Conservation (phyloP, 495 filamentous ascomycete genomes). For the Neurospora hispaniola region DNA sequence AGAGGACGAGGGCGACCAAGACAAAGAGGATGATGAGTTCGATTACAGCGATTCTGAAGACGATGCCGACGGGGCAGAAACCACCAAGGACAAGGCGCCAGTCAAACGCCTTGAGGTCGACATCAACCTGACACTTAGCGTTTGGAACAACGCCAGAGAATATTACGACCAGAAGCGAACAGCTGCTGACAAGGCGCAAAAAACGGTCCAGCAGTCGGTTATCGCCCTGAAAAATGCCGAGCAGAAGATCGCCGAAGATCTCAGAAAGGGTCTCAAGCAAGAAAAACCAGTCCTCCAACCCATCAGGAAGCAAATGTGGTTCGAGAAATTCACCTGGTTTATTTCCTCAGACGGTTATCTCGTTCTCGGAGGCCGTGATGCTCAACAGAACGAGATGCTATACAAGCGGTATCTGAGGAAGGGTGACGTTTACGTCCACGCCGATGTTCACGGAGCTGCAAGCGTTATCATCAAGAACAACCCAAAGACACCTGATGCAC, state of each 20-base stretch:
- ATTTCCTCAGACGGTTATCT: constrained; percentile 94
- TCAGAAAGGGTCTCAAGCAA: constrained; percentile 79
- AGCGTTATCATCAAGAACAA: constrained; percentile 81
- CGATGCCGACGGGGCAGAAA: constrained; percentile 45
- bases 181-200: constrained; percentile 76
- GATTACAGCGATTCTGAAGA: constrained; percentile 58
- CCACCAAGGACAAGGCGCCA: constrained; percentile 26
- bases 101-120: constrained; percentile 59
- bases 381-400: constrained; percentile 82
- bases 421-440: constrained; percentile 86
- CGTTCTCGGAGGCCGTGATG: constrained; percentile 75
- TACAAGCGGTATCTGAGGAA: constrained; percentile 76
- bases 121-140: constrained; percentile 68
- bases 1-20: constrained; percentile 43
- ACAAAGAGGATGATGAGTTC: constrained; percentile 54
- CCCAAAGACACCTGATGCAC: constrained; percentile 58
- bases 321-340: constrained; percentile 93
- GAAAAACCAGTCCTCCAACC: constrained; percentile 84
- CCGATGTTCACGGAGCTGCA: constrained; percentile 76
- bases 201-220: constrained; percentile 69
- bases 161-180: constrained; percentile 84
- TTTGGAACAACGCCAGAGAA: constrained; percentile 80
- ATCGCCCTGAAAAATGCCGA: constrained; percentile 84
- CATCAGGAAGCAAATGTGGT: constrained; percentile 77
- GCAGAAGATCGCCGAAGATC: constrained; percentile 72